A percentile compares a stretch with the other conserved stretches of the same genome.
phyloP scores from a whole-genome alignment of 2,329 filamentous ascomycete genomes.

The Rosellinia necatrix region DNA sequence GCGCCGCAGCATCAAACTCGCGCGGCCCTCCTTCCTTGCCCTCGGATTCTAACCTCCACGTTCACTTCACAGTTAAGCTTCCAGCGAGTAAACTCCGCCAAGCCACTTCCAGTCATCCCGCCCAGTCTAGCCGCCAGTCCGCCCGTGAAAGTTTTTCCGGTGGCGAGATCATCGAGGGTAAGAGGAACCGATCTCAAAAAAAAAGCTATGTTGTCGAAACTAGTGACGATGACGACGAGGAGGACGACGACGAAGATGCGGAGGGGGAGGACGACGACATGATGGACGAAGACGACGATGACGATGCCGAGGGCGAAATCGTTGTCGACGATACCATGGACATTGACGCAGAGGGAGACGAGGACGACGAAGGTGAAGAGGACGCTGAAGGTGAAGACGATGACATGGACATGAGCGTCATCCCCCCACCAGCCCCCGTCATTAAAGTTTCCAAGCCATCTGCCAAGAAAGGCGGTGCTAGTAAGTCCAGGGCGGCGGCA shows the following conservation, averaged over 20 bases:
- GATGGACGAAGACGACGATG: constrained; percentile 46
- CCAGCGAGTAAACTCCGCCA: constrained; percentile 58
- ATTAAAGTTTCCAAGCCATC: constrained; percentile 57
- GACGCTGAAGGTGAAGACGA: constrained; percentile 57
- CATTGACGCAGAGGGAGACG: constrained; percentile 51
- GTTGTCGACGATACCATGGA: constrained; percentile 45
- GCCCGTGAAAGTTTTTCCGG: constrained; percentile 47
- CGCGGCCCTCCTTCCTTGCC: constrained; percentile 53
- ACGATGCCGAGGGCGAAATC: constrained; percentile 42
- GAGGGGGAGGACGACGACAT: constrained; percentile 46
- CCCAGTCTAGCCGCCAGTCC: constrained; percentile 38
- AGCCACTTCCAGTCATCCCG: constrained; percentile 48
- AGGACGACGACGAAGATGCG: constrained; percentile 46
- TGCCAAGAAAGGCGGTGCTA: constrained; percentile 35
- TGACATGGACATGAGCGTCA: constrained; percentile 50
- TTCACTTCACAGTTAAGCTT: constrained; percentile 57
- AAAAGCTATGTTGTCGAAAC: constrained; percentile 66
- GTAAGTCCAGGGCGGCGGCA: constrained; percentile 37
- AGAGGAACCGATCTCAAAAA: constrained; percentile 59
- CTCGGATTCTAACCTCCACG: constrained; percentile 50
- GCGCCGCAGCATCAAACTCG: constrained; percentile 47
- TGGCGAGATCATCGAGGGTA: constrained; percentile 54
- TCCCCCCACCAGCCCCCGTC: constrained; percentile 44
- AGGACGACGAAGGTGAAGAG: constrained; percentile 49
- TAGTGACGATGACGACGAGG: constrained; percentile 49